Evolutionary conservation across 2,329 filamentous ascomycete species (phyloP).

Genomic region (Penicillium sp.): DNA sequence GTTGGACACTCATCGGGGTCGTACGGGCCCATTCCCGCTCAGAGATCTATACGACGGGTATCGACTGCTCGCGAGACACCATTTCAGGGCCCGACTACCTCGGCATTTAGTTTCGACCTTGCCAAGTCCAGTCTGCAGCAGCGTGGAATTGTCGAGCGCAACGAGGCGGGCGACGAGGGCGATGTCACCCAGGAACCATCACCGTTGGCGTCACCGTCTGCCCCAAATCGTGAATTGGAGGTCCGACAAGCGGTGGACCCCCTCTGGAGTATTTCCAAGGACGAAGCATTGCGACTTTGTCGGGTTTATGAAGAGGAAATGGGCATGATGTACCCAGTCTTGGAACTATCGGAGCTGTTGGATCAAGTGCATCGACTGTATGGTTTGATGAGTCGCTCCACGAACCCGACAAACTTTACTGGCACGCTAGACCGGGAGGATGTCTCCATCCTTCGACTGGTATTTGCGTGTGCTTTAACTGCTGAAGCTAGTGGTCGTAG

Average conservation of each 20-base stretch:
- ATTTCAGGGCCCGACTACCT: slow-evolving; percentile 85
- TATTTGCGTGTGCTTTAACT: slow-evolving; percentile 74
- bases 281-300: slow-evolving; percentile 78
- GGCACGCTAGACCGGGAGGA: slow-evolving; percentile 58
- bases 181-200: slow-evolving; percentile 53
- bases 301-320: slow-evolving; percentile 83
- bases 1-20: neutral
- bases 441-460: slow-evolving; percentile 73
- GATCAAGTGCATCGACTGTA: slow-evolving; percentile 64
- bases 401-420: neutral
- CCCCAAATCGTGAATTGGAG: slow-evolving; percentile 23
- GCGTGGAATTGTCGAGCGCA: slow-evolving; percentile 72
- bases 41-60: slow-evolving; percentile 17
- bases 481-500: slow-evolving; percentile 79
- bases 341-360: slow-evolving; percentile 69
- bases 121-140: slow-evolving; percentile 81
- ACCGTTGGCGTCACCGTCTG: slow-evolving; percentile 32
- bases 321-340: slow-evolving; percentile 83
- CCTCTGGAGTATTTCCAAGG: slow-evolving; percentile 70
- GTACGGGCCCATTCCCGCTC: slow-evolving; percentile 10
- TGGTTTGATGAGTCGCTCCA: slow-evolving; percentile 38
- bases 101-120: slow-evolving; percentile 77
- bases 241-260: slow-evolving; percentile 59
- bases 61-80: slow-evolving; percentile 53
- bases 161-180: slow-evolving; percentile 50